Percentiles rank a stretch among this genome's conserved stretches.
Conservation (phyloP, 1,284 basidiomycete species). For the Ganoderma multipileum region DNA sequence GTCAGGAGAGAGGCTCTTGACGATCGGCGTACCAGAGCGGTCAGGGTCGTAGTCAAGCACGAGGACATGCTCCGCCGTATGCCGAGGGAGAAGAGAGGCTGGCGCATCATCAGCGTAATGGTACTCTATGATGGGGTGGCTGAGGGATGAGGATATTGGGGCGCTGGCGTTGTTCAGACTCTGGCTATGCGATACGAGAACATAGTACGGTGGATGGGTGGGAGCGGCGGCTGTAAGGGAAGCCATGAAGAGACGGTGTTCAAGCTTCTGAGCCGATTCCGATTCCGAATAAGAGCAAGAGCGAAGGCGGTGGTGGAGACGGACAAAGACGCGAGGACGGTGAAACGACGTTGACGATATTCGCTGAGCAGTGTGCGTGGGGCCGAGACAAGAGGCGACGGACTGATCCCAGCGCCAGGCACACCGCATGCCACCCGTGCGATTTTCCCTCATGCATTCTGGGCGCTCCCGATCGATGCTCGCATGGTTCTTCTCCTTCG, state of each 20-base stretch:
- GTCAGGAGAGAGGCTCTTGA: slow-evolving; percentile 67
- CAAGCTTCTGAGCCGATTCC: background rate
- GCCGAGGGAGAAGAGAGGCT: slow-evolving; percentile 60
- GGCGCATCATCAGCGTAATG: slow-evolving; percentile 81
- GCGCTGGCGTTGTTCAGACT: slow-evolving; percentile 43
- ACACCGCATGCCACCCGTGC: background rate
- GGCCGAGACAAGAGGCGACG: background rate
- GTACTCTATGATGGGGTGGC: slow-evolving; percentile 81
- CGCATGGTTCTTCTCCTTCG: background rate
- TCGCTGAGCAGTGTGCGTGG: too few relatives aligned
- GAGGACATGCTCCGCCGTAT: slow-evolving; percentile 69
- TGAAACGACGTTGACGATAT: too few relatives aligned
- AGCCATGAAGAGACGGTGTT: slow-evolving; percentile 8
- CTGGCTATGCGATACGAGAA: slow-evolving; percentile 61
- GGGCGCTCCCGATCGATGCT: background rate
- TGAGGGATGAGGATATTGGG: slow-evolving; percentile 53
- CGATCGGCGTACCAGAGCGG: slow-evolving; percentile 45
- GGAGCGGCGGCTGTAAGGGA: slow-evolving; percentile 11
- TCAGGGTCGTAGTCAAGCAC: slow-evolving; percentile 68
- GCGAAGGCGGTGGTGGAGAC: background rate
- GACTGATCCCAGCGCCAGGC: background rate
- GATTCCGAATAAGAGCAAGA: background rate
- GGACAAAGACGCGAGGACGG: background rate
- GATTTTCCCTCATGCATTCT: background rate
- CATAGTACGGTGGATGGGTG: slow-evolving; percentile 59